Base-by-base conservation (phyloP, 1,139 yeast genomes). In the Kurtzmaniella quercitrusa region DNA sequence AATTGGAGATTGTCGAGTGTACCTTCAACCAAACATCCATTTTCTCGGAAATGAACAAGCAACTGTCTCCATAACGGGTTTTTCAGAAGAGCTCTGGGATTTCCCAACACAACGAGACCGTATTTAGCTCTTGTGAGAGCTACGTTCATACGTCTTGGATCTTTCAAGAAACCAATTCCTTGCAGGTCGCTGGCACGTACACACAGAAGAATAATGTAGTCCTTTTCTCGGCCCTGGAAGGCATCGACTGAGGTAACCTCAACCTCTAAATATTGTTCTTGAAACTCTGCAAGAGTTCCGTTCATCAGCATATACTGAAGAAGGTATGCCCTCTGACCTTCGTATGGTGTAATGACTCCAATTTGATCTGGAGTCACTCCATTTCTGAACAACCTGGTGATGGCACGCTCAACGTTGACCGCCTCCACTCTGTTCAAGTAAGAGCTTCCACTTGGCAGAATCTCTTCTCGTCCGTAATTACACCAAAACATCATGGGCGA, bases 401-500 rank as follows among this genome's bases (percentile, higher is more conserved):
- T 82, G 26, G 86, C 71, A 58, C 85, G 83, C 61, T 88, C 96
- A 53, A 89, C 88, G 56, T 85, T 88, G 82, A 86, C 82, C 1
- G 97, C 96, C 63, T 91, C 98, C 16, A 88, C 84, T 53, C 96
- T 73, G 61, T 91, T 91, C 52, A 91, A 68, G 55, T 73, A 89
- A n/a, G 95, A 86, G 14, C 85, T 83, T 43, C 97, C 97, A 52
- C 82, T 77, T 0, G 82, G 79, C 33, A 94, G 82, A 41, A 91
- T 80, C 61, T 91, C 97, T 65, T 91, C 97, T 50, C 85, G 80
- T 33, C 97, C 96, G 56, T 82, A 80, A 52, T 84, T 84, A 2
- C 89, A 85, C 96, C 97, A 89, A 55, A 91, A 88, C 94, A 89
- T 86, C 96, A 88, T 88, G 16, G 97, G 97, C 2, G 73, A 73